Percentiles rank a stretch among this genome's conserved stretches.
Evolutionary conservation across 2,329 filamentous ascomycete species (phyloP).

Genomic region (Monilinia laxa): DNA sequence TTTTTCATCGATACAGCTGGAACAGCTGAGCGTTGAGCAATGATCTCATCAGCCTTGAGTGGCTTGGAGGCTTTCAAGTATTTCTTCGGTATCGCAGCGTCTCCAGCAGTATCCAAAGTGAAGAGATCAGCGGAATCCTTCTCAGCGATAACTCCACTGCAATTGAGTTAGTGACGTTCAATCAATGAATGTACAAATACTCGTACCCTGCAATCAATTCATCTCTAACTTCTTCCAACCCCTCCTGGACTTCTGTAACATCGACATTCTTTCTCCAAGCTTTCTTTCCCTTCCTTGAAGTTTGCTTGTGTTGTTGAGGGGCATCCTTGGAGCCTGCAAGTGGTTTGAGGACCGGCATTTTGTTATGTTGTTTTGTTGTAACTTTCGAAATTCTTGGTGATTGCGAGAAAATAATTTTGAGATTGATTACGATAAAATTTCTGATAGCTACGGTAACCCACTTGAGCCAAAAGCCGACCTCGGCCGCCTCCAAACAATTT

Average conservation of each 20-base stretch:
- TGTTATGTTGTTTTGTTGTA: conserved; percentile 20
- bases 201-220: conserved; percentile 84
- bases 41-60: conserved; percentile 88
- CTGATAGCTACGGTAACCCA: conserved; percentile 24
- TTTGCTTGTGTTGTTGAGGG: conserved; percentile 80
- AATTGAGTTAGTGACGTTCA: conserved; percentile 26
- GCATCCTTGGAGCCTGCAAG: conserved; percentile 53
- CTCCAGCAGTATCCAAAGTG: conserved; percentile 73
- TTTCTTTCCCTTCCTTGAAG: conserved; percentile 96
- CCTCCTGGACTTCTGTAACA: conserved; percentile 78
- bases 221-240: conserved; percentile 79
- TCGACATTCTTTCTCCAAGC: conserved; percentile 99
- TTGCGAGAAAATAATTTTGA: conserved; percentile 19
- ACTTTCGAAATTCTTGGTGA: conserved; percentile 4
- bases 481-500: conserved; percentile 19
- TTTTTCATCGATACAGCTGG: conserved; percentile 78
- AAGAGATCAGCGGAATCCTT: conserved; percentile 83
- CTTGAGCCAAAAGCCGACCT: background rate
- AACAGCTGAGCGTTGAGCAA: conserved; percentile 78
- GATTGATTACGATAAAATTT: conserved; percentile 21
- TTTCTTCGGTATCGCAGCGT: conserved; percentile 63
- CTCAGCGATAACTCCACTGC: conserved; percentile 80
- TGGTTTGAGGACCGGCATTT: conserved; percentile 40
- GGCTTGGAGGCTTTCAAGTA: conserved; percentile 69
- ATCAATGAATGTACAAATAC: conserved; percentile 6